phyloP scores from a whole-genome alignment of 2,329 filamentous ascomycete species.

The Epicoccum sorghinum region DNA sequence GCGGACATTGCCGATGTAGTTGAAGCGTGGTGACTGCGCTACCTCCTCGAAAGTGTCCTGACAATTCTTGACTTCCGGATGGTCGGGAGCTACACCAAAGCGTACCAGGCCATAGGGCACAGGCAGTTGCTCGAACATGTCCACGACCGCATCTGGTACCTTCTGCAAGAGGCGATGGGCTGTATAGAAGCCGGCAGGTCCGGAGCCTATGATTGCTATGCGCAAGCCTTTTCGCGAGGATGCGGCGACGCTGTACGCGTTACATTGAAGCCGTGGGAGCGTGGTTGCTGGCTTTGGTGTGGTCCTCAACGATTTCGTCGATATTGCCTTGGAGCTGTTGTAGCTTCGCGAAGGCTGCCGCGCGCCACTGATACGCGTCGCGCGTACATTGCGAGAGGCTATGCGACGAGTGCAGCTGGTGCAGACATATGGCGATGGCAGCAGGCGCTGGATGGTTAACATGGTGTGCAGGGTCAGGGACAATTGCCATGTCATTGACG shows the following conservation, averaged over 20 bases:
- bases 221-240: constrained; percentile 63
- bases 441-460: constrained; percentile 24
- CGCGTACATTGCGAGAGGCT: constrained; percentile 2
- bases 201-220: constrained; percentile 88
- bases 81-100: constrained; percentile 96
- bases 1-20: constrained; percentile 87
- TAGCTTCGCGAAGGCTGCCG: constrained; percentile 9
- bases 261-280: neutral
- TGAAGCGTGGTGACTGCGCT: constrained; percentile 80
- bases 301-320: constrained; percentile 13
- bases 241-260: constrained; percentile 35
- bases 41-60: constrained; percentile 93
- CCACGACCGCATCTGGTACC: constrained; percentile 73
- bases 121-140: constrained; percentile 96
- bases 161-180: constrained; percentile 83
- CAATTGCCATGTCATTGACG: constrained; percentile 14
- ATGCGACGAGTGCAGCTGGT: constrained; percentile 34
- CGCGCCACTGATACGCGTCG: neutral
- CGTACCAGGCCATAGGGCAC: constrained; percentile 92
- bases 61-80: constrained; percentile 99
- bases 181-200: constrained; percentile 95
- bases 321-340: constrained; percentile 6
- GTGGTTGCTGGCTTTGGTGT: neutral
- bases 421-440: constrained; percentile 30
- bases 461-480: constrained; percentile 28